Evolutionary conservation across 257 asterid genomes (phyloP).

Genomic region (Plantago ovata): DNA sequence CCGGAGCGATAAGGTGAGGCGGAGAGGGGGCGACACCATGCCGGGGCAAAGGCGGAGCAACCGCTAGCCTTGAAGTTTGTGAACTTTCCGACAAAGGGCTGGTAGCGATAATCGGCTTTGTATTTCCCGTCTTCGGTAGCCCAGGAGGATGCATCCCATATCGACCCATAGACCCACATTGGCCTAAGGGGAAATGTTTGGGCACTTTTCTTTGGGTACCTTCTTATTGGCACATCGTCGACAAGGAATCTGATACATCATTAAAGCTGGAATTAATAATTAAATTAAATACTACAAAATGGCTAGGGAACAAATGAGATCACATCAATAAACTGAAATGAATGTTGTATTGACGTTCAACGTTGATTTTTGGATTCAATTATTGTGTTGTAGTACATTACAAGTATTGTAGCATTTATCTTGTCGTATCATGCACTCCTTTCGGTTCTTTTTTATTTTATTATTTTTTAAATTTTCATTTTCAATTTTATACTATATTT

Average conservation of each 20-base stretch:
- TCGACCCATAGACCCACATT: constrained; percentile 94
- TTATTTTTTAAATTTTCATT: no score
- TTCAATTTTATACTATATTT: no score
- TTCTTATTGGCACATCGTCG: constrained; percentile 83
- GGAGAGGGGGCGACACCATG: constrained; percentile 64
- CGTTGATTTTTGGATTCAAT: constrained; percentile 22
- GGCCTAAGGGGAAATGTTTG: constrained; percentile 80
- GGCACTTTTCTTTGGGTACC: constrained; percentile 57
- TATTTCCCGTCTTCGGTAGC: constrained; percentile 87
- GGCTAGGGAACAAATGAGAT: constrained; percentile 20
- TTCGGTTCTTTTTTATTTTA: not conserved
- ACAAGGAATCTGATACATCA: constrained; percentile 60
- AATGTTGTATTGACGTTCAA: not conserved
- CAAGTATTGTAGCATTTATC: constrained; percentile 19
- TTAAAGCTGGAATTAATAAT: constrained; percentile 10
- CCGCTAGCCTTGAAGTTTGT: constrained; percentile 66
- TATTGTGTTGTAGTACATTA: constrained; percentile 15
- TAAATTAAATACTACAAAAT: constrained; percentile 21
- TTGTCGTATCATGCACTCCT: not conserved
- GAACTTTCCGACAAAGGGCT: constrained; percentile 76
- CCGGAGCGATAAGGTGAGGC: constrained; percentile 68
- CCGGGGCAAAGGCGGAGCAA: constrained; percentile 70
- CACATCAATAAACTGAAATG: constrained; percentile 19
- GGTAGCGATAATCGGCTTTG: constrained; percentile 70
- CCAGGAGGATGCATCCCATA: constrained; percentile 97